Conservation (phyloP, 768 basidiomycete genomes). For the Tulasnella sp. region DNA sequence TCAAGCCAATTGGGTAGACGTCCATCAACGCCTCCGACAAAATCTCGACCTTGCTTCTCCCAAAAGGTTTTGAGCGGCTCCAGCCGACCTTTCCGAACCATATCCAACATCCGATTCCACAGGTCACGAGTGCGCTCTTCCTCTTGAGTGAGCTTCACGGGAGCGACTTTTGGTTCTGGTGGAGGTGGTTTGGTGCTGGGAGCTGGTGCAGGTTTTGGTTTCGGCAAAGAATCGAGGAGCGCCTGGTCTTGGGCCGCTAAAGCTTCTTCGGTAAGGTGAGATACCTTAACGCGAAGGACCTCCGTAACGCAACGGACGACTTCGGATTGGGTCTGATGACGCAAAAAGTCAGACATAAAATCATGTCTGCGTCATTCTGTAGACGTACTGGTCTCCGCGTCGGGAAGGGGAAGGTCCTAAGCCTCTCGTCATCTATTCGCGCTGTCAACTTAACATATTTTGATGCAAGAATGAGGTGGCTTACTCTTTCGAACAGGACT, state of each 20-base stretch:
- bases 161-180: slow-evolving; percentile 36
- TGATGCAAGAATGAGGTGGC: not conserved
- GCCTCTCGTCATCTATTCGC: slow-evolving; percentile 47
- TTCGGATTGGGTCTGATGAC: slow-evolving; percentile 73
- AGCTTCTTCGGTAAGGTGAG: slow-evolving; percentile 75
- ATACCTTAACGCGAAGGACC: slow-evolving; percentile 70
- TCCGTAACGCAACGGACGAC: slow-evolving; percentile 77
- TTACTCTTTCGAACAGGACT: slow-evolving; percentile 56
- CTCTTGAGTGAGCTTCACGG: slow-evolving; percentile 59
- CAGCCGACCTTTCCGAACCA: slow-evolving; percentile 74
- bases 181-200: slow-evolving; percentile 27
- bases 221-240: slow-evolving; percentile 76
- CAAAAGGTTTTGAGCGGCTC: slow-evolving; percentile 74
- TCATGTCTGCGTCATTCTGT: not conserved
- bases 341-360: not conserved
- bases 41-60: slow-evolving; percentile 50
- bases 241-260: slow-evolving; percentile 80
- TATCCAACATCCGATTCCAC: slow-evolving; percentile 77
- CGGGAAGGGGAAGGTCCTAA: slow-evolving; percentile 91
- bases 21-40: slow-evolving; percentile 47
- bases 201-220: slow-evolving; percentile 30
- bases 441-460: not conserved
- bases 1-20: slow-evolving; percentile 61
- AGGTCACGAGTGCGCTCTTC: slow-evolving; percentile 71
- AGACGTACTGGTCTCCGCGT: slow-evolving; percentile 82